phyloP scores from a whole-genome alignment of 495 filamentous ascomycete species.

The Opeltia flavorubescens region DNA sequence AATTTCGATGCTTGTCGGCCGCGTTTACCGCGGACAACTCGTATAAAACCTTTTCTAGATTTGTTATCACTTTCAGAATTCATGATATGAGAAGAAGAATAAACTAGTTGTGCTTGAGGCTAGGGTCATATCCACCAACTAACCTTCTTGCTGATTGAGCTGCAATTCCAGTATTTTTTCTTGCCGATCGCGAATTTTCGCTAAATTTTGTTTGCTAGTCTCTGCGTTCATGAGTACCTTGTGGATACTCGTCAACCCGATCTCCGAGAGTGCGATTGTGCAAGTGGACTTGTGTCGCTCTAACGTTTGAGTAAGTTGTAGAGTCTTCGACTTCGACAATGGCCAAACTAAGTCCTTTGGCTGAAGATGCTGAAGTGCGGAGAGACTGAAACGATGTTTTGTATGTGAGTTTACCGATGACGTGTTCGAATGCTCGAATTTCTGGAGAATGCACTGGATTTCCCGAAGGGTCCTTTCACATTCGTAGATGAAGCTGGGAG shows the following conservation, averaged over 20 bases:
- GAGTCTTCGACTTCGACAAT: not conserved
- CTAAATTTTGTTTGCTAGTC: not conserved
- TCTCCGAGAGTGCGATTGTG: not conserved
- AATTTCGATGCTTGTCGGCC: not conserved
- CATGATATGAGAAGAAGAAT: no score
- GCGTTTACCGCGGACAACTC: slow-evolving; percentile 1
- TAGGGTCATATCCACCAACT: no score
- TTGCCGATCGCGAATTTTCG: not conserved
- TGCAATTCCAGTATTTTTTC: not conserved
- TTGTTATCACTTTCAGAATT: no score
- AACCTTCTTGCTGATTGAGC: not conserved
- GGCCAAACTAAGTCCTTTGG: slow-evolving; percentile 1
- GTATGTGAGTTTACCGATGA: not conserved
- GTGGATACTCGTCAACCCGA: not conserved
- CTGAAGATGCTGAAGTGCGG: not conserved
- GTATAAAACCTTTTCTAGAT: not conserved
- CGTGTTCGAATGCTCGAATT: not conserved
- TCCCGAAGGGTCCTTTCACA: not conserved
- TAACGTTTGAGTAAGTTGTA: not conserved
- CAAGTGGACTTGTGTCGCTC: slow-evolving; percentile 4
- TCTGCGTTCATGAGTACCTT: not conserved
- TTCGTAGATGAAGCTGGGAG: slow-evolving; percentile 1
- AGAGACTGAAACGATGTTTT: not conserved
- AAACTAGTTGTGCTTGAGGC: no score
- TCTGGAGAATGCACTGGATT: not conserved